A percentile compares a stretch with the other conserved stretches of the same genome.
Evolutionary conservation across 2,329 filamentous ascomycete species (phyloP).

Genomic region (Clonostachys solani): DNA sequence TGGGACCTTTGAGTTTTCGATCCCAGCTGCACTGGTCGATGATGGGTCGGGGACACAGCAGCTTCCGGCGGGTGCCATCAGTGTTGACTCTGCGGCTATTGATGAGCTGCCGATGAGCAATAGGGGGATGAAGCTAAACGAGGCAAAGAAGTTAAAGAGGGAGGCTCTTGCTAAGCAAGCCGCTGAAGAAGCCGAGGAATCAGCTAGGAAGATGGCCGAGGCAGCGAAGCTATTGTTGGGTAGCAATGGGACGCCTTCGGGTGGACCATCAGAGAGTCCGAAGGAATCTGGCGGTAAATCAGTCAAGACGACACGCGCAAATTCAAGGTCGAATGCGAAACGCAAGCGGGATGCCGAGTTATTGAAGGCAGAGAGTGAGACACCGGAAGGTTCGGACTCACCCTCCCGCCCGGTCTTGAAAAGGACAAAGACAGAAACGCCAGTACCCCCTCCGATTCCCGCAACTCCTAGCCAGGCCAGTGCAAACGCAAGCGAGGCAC

Average conservation of each 20-base stretch:
- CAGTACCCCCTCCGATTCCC: conserved; percentile 40
- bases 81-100: conserved; percentile 47
- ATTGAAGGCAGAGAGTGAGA: conserved; percentile 18
- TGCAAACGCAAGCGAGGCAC: not conserved
- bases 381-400: conserved; percentile 17
- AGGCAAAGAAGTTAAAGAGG: conserved; percentile 70
- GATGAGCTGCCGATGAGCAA: conserved; percentile 65
- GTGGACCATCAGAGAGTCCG: not conserved
- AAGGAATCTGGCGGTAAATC: not conserved
- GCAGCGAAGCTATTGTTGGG: conserved; percentile 40
- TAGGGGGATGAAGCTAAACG: conserved; percentile 73
- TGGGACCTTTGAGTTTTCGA: conserved; percentile 47
- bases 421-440: conserved; percentile 53
- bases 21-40: conserved; percentile 33
- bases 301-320: conserved; percentile 9
- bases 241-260: conserved; percentile 9
- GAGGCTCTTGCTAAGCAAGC: conserved; percentile 59
- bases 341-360: conserved; percentile 36
- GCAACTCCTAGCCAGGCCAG: not conserved
- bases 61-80: conserved; percentile 56
- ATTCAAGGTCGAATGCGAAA: conserved; percentile 29
- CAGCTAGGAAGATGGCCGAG: conserved; percentile 46
- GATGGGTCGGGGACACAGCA: conserved; percentile 46
- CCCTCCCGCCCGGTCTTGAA: conserved; percentile 36
- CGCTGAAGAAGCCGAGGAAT: conserved; percentile 58